Base-by-base conservation (phyloP, 2,329 filamentous ascomycete genomes). In the Exophiala calicioides region DNA sequence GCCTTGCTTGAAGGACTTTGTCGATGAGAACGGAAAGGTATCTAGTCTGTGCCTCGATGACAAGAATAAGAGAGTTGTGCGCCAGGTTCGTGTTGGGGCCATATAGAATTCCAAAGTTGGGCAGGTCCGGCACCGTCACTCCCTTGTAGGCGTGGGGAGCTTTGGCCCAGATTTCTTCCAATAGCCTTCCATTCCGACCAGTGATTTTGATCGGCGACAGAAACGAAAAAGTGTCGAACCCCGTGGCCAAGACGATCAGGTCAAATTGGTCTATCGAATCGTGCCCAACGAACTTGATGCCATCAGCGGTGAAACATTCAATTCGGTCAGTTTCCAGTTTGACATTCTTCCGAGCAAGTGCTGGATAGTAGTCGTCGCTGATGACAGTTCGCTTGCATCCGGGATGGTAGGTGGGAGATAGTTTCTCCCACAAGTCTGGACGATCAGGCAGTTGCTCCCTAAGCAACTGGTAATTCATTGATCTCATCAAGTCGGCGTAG, bases 161-260 rank as follows among this genome's bases (percentile, higher is more conserved):
- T 2, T 66, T 60, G 5, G 62, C 58, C 80, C 79, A 83, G 12
- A 80, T 68, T 3, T 78, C 68, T 1, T 65, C 60, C 13, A 82
- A 62, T 0, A 68, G 40, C 5, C 67, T 66, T 1, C 70, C 70
- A n/a, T 70, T 58, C 0, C 60, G 52, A 5, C 78, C 79, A 9
- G 63, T 69, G 18, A 82, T 66, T 19, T 73, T 64, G 52, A 82
- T 78, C 0, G 77, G 77, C 50, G 75, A 70, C 66, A 82, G 70
- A 63, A 82, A 82, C 30, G 81, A 73, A 1, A 76, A 71, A 0
- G 79, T 76, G 20, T 73, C 68, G 66, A 82, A 82, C 0, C 79
- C 80, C 0, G 79, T 82, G 0, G 79, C 79, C 9, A 77, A 68
- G 16, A 82, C 65, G 9, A 82, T 68, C n/a, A 81, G 61, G 55